Conservation (phyloP, 495 filamentous ascomycete species). For the Xylona heveae region DNA sequence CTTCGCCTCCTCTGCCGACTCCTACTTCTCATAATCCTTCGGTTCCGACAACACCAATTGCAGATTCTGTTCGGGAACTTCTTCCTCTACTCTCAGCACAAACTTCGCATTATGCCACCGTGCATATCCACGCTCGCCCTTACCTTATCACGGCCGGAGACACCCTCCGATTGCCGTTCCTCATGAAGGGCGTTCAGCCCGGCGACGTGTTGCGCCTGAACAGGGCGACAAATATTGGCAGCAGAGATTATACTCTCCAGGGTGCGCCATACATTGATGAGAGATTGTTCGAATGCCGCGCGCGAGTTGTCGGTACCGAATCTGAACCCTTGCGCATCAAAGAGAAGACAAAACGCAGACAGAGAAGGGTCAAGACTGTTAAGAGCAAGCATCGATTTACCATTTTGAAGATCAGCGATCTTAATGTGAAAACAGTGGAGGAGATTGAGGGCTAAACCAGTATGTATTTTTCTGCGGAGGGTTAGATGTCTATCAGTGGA, state of each 20-base stretch:
- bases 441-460: no score
- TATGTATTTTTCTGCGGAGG: background rate
- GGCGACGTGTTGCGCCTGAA: constrained; percentile 78
- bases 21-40: no score
- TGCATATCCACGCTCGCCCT: constrained; percentile 67
- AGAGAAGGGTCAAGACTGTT: constrained; percentile 47
- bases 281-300: constrained; percentile 62
- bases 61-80: constrained; percentile 36
- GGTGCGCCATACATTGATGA: constrained; percentile 62
- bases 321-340: constrained; percentile 67
- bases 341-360: constrained; percentile 85
- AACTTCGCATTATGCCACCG: constrained; percentile 62
- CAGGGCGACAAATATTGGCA: constrained; percentile 56
- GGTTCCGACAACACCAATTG: no score
- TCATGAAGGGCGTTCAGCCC: constrained; percentile 59
- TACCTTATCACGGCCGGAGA: constrained; percentile 86
- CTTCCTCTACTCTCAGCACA: constrained; percentile 65
- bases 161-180: constrained; percentile 79
- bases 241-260: constrained; percentile 74
- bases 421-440: constrained; percentile 44
- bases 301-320: constrained; percentile 70
- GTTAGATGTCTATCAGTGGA: background rate
- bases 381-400: constrained; percentile 79
- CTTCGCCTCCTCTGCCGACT: no score
- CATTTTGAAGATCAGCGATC: constrained; percentile 60